Conservation (phyloP, 768 basidiomycete genomes). For the Rhizopogon sp. region DNA sequence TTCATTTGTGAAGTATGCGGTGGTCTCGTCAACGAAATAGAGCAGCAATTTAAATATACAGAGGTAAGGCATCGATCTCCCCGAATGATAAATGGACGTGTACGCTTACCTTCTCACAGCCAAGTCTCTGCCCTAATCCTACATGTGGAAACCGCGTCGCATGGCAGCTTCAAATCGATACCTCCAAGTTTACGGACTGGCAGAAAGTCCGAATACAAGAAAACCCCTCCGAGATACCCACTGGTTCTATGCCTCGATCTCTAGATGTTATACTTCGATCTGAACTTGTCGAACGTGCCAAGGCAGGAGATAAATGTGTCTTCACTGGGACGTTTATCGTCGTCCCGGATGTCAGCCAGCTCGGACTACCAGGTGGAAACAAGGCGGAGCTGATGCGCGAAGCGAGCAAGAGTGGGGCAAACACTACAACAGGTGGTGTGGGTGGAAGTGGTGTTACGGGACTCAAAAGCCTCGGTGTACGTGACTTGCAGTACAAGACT, state of each 20-base stretch:
- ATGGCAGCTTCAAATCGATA: constrained; percentile 95
- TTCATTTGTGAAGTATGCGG: constrained; percentile 90
- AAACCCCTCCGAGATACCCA: constrained; percentile 97
- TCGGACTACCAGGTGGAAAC: constrained; percentile 93
- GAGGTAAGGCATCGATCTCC: constrained; percentile 49
- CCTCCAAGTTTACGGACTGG: constrained; percentile 97
- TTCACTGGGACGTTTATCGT: constrained; percentile 99
- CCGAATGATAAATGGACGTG: not conserved
- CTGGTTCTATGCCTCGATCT: constrained; percentile 96
- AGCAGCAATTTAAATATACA: constrained; percentile 99
- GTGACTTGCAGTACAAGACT: constrained; percentile 97
- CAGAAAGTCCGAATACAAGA: constrained; percentile 99
- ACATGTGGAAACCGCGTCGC: constrained; percentile 85
- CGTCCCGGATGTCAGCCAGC: constrained; percentile 95
- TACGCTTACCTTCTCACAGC: constrained; percentile 40
- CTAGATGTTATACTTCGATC: constrained; percentile 93
- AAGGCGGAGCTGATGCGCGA: constrained; percentile 88
- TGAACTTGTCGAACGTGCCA: constrained; percentile 97
- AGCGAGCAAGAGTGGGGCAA: constrained; percentile 59
- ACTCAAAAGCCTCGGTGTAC: constrained; percentile 88
- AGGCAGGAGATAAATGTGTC: constrained; percentile 97
- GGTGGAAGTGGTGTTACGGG: constrained; percentile 87
- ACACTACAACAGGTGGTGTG: constrained; percentile 54
- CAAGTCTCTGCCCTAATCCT: constrained; percentile 89
- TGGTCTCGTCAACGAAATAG: constrained; percentile 84